phyloP scores from a whole-genome alignment of 192 early-diverging fungal species.

The Podila minutissima region DNA sequence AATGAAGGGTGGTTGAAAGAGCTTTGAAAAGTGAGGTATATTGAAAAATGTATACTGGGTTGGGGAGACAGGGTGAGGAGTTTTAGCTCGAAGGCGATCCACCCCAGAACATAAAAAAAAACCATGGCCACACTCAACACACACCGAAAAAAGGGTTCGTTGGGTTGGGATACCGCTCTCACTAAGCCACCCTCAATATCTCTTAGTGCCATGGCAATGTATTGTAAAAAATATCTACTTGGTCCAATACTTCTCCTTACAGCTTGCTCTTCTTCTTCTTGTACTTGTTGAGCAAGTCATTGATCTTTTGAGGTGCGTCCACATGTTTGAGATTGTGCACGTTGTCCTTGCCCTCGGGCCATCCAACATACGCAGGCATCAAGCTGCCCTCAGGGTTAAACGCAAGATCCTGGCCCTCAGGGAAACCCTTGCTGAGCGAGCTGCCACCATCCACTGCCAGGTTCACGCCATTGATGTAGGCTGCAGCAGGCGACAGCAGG shows the following conservation, averaged over 20 bases:
- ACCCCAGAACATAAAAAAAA: no score
- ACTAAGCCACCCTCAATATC: no score
- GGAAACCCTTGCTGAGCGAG: slow-evolving; percentile 50
- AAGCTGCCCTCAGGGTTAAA: slow-evolving; percentile 48
- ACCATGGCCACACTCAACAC: no score
- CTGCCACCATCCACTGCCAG: slow-evolving; percentile 49
- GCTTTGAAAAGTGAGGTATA: no score
- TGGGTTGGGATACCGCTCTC: no score
- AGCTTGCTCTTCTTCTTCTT: slow-evolving; percentile 49
- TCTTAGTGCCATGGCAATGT: no score
- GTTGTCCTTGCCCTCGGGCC: slow-evolving; percentile 51
- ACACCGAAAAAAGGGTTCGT: no score
- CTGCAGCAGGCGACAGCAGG: slow-evolving; percentile 58
- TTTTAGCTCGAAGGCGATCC: no score
- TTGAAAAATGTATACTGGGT: no score
- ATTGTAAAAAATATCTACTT: no score
- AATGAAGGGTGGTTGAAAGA: no score
- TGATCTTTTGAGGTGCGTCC: slow-evolving; percentile 44
- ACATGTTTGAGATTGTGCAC: slow-evolving; percentile 46
- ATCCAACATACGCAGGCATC: slow-evolving; percentile 47
- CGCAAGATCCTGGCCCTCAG: slow-evolving; percentile 41
- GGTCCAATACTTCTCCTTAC: slow-evolving; percentile 1
- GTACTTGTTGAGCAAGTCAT: slow-evolving; percentile 41
- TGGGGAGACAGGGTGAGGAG: no score
- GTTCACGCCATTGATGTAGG: slow-evolving; percentile 57